Evolutionary conservation across 495 filamentous ascomycete species (phyloP), one percentile per base, ranked within the genome.

Genomic region (Penicillium daleae): DNA sequence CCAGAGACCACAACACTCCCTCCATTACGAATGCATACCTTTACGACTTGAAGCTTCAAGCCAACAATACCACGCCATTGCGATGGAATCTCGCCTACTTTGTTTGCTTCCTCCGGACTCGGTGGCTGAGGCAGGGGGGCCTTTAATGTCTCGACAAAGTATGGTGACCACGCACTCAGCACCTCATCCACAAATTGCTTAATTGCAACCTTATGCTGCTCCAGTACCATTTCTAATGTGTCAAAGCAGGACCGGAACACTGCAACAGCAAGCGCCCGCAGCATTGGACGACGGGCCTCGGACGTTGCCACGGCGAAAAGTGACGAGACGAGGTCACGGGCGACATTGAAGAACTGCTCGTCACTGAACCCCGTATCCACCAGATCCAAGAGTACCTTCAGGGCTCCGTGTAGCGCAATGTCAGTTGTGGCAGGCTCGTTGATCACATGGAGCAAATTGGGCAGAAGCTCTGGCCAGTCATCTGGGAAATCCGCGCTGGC

Each of bases 321-420:
- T 12, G 88, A 86, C 60, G 87, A 88, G 56, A 97, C 87, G 44
- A 99, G 86, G 51, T 95, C 89, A 35, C 88, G 81, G 5, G 96
- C 95, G 60, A 92, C 88, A 54, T 83, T 83, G 71, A 97, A 96
- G 81, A 99, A 98, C 63, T 97, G 93, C 61, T 94, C 90, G 61
- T 97, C 96, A 63, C 87, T 93, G 66, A 99, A 85, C 29, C 92
- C 89, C 57, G 97, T 94, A 52, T 98, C 92, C 10, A 99, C 92
- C 37, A 99, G 78, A 74, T 97, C 94, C 59, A 85, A 79, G n/a
- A 97, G 83, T 29, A 96, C 92, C 66, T 89, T 89, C 66, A 99
- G 77, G 3, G 93, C 91, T 27, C 96, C 95, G 72, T 97, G 93
- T 50, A 97, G 80, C 67, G 96, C 93, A 17, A 78, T 78, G 57